These are phyloP conservation scores for Nakazawaea pomicola DNA, from an alignment of 805 yeast genomes.

Conservation along the genomic window DNA sequence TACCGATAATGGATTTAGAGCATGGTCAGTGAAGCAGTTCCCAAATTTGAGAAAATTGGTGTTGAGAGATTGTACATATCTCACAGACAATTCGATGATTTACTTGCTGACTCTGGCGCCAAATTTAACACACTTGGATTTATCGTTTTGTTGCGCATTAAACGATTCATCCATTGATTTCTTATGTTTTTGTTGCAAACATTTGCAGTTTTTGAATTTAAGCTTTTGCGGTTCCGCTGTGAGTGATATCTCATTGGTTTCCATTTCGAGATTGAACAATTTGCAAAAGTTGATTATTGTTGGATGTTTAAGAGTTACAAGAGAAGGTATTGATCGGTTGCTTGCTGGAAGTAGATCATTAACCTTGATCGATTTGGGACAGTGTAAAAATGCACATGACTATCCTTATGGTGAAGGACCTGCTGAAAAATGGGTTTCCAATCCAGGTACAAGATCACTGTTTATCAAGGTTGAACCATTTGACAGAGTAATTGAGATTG, in stretches of 20 bases:
- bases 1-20: constrained; percentile 67
- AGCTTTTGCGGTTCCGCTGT: constrained; percentile 81
- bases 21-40: constrained; percentile 57
- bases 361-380: constrained; percentile 54
- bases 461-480: constrained; percentile 45
- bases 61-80: constrained; percentile 68
- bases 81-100: constrained; percentile 60
- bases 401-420: constrained; percentile 48
- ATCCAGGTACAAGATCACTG: constrained; percentile 50
- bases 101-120: constrained; percentile 60
- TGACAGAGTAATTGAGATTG: constrained; percentile 54
- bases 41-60: constrained; percentile 47
- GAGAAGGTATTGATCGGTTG: constrained; percentile 70
- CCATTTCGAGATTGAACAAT: constrained; percentile 50
- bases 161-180: constrained; percentile 67
- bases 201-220: constrained; percentile 46
- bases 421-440: constrained; percentile 48
- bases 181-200: constrained; percentile 60
- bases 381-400: constrained; percentile 64
- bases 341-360: constrained; percentile 51
- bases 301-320: constrained; percentile 73
- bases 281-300: constrained; percentile 47
- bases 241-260: constrained; percentile 61
- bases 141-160: constrained; percentile 72
- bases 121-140: constrained; percentile 48